Evolutionary conservation across 2,329 filamentous ascomycete species (phyloP), one percentile per base, ranked within the genome.

Genomic region (Diaporthe citri): DNA sequence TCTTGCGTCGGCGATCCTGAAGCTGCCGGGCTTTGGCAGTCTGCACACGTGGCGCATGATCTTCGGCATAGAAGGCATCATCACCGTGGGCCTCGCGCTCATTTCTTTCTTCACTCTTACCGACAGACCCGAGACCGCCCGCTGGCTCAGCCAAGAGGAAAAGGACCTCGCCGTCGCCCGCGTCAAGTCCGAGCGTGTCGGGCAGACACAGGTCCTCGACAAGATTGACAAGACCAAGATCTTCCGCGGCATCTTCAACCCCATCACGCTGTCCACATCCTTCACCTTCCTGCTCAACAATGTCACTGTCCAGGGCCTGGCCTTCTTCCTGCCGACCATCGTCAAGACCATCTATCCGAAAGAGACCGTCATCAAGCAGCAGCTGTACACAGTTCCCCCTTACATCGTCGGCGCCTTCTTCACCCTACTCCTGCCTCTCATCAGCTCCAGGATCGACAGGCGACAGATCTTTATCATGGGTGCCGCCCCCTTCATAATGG

Each of bases 341-440:
- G 91, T 94, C 74, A 83, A 82, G 62, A 92, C 89, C 7, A 94
- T 95, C 78, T 94, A 94, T 79, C 90, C 91, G 0, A 79, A 87
- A 2, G 84, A 85, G 74, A 86, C 84, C 13, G 87, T 90, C 2
- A 85, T 94, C 20, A 88, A 87, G 1, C 90, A 94, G 80, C 93
- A 95, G 82, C 88, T 94, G 0, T 90, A 90, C 77, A 94, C 92
- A 0, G 93, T 94, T 0, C 93, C 93, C 0, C 93, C 93, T 0
- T 95, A 94, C 79, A 82, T 92, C 0, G 90, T 94, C 0, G 93
- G 93, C 0, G 92, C 88, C 0, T 90, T 94, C 81, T 93, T 93
- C 82, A 92, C 90, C 0, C 74, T 94, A 0, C 80, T 91, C 0
- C 84, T 94, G 67, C 91, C 92, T 0, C 89, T 89, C 73, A 80